These are phyloP conservation scores for Nepenthes mirabilis DNA, from an alignment of 148 eudicot genomes.

Conservation along the genomic window DNA sequence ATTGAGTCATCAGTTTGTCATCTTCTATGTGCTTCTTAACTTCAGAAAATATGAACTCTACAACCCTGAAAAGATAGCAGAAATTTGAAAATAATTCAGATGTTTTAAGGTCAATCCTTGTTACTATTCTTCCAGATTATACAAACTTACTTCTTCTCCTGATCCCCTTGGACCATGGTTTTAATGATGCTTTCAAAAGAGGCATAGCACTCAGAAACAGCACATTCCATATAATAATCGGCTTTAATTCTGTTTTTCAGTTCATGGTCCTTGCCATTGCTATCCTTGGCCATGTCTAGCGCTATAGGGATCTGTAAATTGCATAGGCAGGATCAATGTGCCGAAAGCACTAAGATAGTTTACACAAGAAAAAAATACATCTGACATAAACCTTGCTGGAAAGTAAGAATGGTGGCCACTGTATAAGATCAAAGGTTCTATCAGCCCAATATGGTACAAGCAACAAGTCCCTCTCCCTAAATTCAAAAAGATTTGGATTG, in stretches of 20 bases:
- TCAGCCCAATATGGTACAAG: conserved; percentile 99
- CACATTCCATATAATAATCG: conserved; percentile 76
- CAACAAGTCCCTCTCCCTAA: conserved; percentile 89
- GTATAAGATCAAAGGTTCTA: conserved; percentile 66
- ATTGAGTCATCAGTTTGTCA: conserved; percentile 40
- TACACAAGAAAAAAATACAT: neutral
- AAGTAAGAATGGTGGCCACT: conserved; percentile 97
- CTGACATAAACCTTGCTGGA: conserved; percentile 48
- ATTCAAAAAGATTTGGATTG: neutral
- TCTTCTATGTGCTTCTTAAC: conserved; percentile 53
- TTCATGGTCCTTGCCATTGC: conserved; percentile 73
- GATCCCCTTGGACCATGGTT: conserved; percentile 53
- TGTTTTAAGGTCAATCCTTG: neutral
- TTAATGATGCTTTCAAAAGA: conserved; percentile 72
- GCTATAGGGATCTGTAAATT: conserved; percentile 79
- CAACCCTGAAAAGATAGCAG: conserved; percentile 1
- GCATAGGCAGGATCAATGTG: conserved; percentile 3
- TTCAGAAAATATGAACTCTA: conserved; percentile 36
- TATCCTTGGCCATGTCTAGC: conserved; percentile 93
- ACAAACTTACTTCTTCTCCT: conserved; percentile 60
- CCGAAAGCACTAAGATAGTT: neutral
- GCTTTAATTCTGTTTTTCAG: conserved; percentile 60
- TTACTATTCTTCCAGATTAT: neutral
- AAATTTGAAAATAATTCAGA: conserved; percentile 5
- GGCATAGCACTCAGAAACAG: conserved; percentile 84